Evolutionary conservation across 2,329 filamentous ascomycete species (phyloP), one percentile per base, ranked within the genome.

Genomic region (Fusarium circinatum): DNA sequence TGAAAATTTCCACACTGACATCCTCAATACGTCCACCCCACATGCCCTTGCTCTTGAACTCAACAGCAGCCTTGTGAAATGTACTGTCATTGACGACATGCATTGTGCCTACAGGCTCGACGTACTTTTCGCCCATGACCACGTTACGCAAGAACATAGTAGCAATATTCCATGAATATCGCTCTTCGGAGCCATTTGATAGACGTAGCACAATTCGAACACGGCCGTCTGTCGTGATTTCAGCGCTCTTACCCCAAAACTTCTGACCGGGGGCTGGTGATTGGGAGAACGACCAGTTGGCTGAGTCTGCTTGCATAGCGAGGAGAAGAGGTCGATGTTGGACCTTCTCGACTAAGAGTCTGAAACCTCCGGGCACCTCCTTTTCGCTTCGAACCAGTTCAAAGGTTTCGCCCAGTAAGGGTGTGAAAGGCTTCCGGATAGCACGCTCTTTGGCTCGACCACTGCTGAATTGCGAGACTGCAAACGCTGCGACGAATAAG

Each of bases 161-260:
- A 3, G 96, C 94, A 24, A 94, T 88, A 51, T 89, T 92, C 94
- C 95, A 99, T 76, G 92, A 95, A 84, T 96, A 99, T 69, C 91
- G 88, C 80, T 98, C 96, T 62, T 94, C 93, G 3, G 86, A 89
- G 5, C 89, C 88, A 79, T 96, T 89, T 1, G 86, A 75, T 56
- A 91, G 80, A 32, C 88, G 91, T 34, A 99, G 85, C 44, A 91
- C 90, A 44, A 98, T 87, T 55, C 95, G 90, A 8, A 94, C 91
- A 32, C 94, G 93, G 6, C 96, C 96, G 62, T 98, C 96, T 0
- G 95, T 98, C 69, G 94, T 96, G 71, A 99, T 90, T 82, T 99
- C 96, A 6, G 94, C 94, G 62, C 93, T 96, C 85, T 98, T 98
- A 63, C 96, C 96, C 96, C 96, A 98, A 85, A 99, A 99, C 80